Evolutionary conservation across 441 rosid species (phyloP).

Genomic region (Isatis lusitanica): DNA sequence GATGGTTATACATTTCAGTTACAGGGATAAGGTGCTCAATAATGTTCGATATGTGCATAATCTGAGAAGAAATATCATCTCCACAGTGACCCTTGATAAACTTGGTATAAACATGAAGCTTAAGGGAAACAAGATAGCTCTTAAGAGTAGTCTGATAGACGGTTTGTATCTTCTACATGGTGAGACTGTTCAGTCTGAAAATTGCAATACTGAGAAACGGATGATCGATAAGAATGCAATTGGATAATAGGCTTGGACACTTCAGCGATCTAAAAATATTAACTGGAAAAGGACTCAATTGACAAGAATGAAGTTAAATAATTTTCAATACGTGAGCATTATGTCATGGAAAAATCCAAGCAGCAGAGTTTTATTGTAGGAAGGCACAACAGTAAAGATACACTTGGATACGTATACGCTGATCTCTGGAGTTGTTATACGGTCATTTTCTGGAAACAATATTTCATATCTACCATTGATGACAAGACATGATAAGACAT

Average conservation of each 20-base stretch:
- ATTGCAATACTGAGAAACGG: not conserved
- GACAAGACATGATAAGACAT: not conserved
- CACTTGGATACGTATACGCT: not conserved
- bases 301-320: not conserved
- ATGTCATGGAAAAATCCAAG: not conserved
- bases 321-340: not conserved
- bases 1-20: not conserved
- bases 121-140: not conserved
- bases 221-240: no score
- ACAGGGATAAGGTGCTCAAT: not conserved
- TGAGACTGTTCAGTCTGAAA: not conserved
- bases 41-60: not conserved
- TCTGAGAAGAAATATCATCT: conserved; percentile 4
- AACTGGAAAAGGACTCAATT: not conserved
- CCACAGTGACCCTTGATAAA: not conserved
- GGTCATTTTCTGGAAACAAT: no score
- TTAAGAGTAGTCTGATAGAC: not conserved
- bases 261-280: not conserved
- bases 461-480: not conserved
- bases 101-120: not conserved
- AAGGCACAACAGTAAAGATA: not conserved
- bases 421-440: not conserved
- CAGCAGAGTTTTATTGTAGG: not conserved
- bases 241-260: not conserved
- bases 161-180: not conserved